Percentiles rank a stretch among this genome's conserved stretches.
phyloP scores from a whole-genome alignment of 805 yeast genomes.

The Candida sakaeoensis region DNA sequence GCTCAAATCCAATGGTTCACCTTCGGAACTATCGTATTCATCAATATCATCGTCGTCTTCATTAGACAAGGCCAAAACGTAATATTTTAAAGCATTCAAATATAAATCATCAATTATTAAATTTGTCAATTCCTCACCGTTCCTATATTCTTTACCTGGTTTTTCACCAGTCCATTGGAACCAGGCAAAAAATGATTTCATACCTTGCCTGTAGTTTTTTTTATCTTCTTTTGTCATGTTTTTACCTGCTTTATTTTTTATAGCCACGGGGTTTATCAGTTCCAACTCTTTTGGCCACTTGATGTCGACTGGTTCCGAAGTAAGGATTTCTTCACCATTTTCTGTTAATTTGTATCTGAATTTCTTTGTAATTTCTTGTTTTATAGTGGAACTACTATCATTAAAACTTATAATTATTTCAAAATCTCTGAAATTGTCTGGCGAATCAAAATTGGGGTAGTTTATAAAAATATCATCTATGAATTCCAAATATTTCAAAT shows the following conservation, averaged over 20 bases:
- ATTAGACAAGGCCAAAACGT: conserved; percentile 68
- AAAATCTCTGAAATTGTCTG: conserved; percentile 47
- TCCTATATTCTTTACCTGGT: conserved; percentile 72
- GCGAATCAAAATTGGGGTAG: conserved; percentile 24
- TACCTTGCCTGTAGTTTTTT: conserved; percentile 61
- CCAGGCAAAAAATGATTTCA: conserved; percentile 85
- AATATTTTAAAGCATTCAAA: conserved; percentile 82
- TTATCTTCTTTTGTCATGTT: conserved; percentile 49
- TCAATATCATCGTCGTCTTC: conserved; percentile 51
- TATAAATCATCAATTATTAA: conserved; percentile 74
- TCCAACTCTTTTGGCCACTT: conserved; percentile 68
- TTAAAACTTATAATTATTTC: conserved; percentile 55
- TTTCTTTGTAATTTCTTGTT: conserved; percentile 56
- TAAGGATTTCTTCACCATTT: conserved; percentile 52
- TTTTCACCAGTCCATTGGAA: conserved; percentile 79
- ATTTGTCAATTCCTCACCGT: conserved; percentile 75
- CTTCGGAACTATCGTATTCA: conserved; percentile 37
- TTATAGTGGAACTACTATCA: conserved; percentile 41
- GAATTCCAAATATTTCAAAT: conserved; percentile 68
- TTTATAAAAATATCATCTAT: conserved; percentile 62
- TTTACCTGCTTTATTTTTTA: conserved; percentile 33
- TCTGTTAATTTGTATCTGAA: conserved; percentile 46
- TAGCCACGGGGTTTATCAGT: conserved; percentile 50
- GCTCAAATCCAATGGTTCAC: conserved; percentile 51
- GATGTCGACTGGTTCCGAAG: conserved; percentile 52